phyloP scores from a whole-genome alignment of 2,329 filamentous ascomycete species.

The Botrytis hyacinthi region DNA sequence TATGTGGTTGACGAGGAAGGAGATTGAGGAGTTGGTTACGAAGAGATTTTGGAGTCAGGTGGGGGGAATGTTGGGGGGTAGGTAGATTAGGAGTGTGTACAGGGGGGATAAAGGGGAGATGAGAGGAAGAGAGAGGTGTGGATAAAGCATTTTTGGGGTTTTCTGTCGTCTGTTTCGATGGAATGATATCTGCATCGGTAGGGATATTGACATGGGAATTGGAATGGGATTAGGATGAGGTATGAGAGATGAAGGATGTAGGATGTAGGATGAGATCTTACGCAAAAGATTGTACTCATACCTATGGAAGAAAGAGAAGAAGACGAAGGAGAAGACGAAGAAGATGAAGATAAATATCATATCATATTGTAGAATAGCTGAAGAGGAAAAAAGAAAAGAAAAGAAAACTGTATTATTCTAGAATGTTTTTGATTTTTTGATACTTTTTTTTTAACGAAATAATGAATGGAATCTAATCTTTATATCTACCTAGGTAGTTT shows the following conservation, averaged over 20 bases:
- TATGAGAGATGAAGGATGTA: neutral
- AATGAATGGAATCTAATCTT: too few species aligned
- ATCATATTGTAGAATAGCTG: neutral
- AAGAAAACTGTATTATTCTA: neutral
- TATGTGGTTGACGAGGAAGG: conserved; percentile 88
- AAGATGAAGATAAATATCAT: neutral
- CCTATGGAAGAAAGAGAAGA: neutral
- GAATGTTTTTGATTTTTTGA: neutral
- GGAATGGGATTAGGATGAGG: neutral
- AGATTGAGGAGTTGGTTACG: conserved; percentile 68
- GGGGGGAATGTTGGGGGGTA: conserved; percentile 78
- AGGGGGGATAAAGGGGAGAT: neutral
- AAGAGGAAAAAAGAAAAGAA: neutral
- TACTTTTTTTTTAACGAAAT: neutral
- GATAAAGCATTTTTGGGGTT: neutral
- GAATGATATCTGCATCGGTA: neutral
- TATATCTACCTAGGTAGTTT: too few species aligned
- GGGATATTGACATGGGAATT: neutral
- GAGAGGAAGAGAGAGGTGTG: neutral
- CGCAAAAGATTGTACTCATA: neutral
- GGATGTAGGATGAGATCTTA: neutral
- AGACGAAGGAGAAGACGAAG: neutral
- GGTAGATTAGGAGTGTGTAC: conserved; percentile 45
- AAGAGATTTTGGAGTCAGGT: conserved; percentile 70
- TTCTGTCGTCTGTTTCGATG: neutral